Evolutionary conservation across 2,329 filamentous ascomycete genomes (phyloP).

Genomic region (Onygenales sp.): DNA sequence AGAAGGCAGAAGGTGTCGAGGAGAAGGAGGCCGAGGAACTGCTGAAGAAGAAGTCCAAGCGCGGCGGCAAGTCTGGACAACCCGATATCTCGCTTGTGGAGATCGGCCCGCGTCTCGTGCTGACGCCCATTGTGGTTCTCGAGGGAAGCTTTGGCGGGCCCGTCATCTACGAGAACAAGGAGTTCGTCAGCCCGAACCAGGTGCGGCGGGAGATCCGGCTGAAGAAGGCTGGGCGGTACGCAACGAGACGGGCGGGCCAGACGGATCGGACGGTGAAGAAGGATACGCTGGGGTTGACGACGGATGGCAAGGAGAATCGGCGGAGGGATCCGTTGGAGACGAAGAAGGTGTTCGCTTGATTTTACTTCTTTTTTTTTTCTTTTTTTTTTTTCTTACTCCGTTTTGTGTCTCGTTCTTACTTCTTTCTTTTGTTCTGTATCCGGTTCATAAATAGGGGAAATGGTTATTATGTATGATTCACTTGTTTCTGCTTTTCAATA

Average conservation of each 20-base stretch:
- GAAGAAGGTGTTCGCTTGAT: constrained; percentile 54
- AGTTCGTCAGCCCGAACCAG: constrained; percentile 95
- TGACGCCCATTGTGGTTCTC: constrained; percentile 90
- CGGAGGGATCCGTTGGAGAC: constrained; percentile 66
- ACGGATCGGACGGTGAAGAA: constrained; percentile 65
- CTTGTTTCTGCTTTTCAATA: too few relatives aligned
- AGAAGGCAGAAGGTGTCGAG: constrained; percentile 30
- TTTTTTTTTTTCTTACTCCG: background rate
- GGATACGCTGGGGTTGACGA: constrained; percentile 65
- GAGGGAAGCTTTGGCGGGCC: constrained; percentile 93
- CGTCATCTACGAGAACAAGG: constrained; percentile 96
- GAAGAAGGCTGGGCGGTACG: constrained; percentile 68
- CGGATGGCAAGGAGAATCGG: constrained; percentile 53
- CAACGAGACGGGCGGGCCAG: constrained; percentile 62
- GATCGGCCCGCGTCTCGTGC: constrained; percentile 85
- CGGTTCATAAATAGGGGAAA: too few relatives aligned
- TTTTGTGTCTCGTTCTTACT: background rate
- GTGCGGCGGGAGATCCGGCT: constrained; percentile 71
- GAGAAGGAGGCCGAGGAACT: constrained; percentile 33
- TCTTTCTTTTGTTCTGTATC: background rate
- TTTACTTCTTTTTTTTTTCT: background rate
- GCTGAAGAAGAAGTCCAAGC: constrained; percentile 31
- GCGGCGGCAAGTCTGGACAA: constrained; percentile 39
- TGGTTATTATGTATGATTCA: too few relatives aligned
- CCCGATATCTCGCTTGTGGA: constrained; percentile 79